Conservation (phyloP, 225 moss, liverwort and hornwort species). For the Polytrichum commune region DNA sequence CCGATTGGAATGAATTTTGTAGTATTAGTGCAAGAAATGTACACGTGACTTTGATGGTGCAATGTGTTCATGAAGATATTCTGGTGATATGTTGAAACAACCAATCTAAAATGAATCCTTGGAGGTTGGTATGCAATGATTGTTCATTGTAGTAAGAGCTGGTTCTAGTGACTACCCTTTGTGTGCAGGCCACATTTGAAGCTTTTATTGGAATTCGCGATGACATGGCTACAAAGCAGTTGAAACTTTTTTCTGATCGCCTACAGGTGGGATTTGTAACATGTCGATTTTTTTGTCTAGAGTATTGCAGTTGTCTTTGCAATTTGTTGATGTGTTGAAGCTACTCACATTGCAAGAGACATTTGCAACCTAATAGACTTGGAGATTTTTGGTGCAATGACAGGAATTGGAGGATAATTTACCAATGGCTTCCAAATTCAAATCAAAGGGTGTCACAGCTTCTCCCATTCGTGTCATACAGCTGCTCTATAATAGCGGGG, state of each 20-base stretch:
- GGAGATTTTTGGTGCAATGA: slow-evolving; percentile 2
- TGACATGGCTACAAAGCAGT: slow-evolving; percentile 80
- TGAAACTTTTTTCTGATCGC: slow-evolving; percentile 74
- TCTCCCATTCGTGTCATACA: slow-evolving; percentile 97
- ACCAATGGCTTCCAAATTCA: slow-evolving; percentile 77
- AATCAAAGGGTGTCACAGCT: slow-evolving; percentile 71
- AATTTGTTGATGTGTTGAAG: slow-evolving; percentile 3
- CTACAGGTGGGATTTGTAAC: slow-evolving; percentile 57
- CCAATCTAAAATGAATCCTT: no score
- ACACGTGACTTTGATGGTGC: no score
- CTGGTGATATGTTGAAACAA: no score
- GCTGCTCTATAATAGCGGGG: slow-evolving; percentile 89
- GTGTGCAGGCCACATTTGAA: slow-evolving; percentile 86
- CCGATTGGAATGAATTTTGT: no score
- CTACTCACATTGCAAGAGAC: background rate
- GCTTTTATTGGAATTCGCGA: slow-evolving; percentile 92
- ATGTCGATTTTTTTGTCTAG: background rate
- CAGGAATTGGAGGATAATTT: slow-evolving; percentile 95
- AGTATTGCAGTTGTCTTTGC: background rate
- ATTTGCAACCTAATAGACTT: background rate
- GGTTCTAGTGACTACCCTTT: background rate
- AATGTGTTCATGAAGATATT: no score
- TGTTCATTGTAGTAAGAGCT: background rate
- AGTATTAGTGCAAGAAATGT: no score
- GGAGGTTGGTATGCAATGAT: no score